Base-by-base conservation (phyloP, 2,329 filamentous ascomycete species). In the Alternaria atra region DNA sequence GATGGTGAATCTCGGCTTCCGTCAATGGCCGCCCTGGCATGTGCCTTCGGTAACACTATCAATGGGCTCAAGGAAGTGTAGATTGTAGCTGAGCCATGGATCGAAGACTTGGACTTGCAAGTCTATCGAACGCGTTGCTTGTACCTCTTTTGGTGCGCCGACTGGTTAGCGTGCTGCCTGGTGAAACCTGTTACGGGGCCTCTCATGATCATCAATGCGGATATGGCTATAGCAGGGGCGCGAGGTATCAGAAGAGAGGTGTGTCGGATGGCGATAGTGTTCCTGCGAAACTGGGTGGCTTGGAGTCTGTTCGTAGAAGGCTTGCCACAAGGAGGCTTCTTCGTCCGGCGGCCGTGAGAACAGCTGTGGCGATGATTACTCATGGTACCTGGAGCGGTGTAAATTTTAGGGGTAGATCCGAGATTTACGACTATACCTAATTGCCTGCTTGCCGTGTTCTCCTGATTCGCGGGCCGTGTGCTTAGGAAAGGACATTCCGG, bases 241-340 rank as follows among this genome's bases (percentile, higher is more conserved):
- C 2, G 5, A 23, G 15, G 7, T 17, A 32, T 47, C 4, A 35
- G 52, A 50, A 30, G 25, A 34, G 37, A 43, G 29, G 15, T 42
- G 23, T 10, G 8, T 34, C 37, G 25, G 23, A 44, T 27, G 32
- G 60, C 55, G 15, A 27, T 12, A 23, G 25, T 53, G 52, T 32
- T 67, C 20, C 27, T 64, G 51, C 60, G 61, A 32, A 65, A 68
- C 20, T 71, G 64, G 57, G 52, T 63, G 20, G 59, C 58, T n/a
- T 68, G 64, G 59, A 30, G 52, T 8, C n/a, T 66, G 17, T 62
- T 67, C n/a, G 52, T 60, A 6, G 61, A 70, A 15, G 15, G n/a
- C 15, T 48, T 66, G 35, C 50, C 64, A 25, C 44, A 48, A 55
- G 20, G 58, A 40, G 58, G 51, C 17, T 59, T 64, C 25, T 43